phyloP scores from a whole-genome alignment of 2,329 filamentous ascomycete genomes.

The Periconia macrospinosa region DNA sequence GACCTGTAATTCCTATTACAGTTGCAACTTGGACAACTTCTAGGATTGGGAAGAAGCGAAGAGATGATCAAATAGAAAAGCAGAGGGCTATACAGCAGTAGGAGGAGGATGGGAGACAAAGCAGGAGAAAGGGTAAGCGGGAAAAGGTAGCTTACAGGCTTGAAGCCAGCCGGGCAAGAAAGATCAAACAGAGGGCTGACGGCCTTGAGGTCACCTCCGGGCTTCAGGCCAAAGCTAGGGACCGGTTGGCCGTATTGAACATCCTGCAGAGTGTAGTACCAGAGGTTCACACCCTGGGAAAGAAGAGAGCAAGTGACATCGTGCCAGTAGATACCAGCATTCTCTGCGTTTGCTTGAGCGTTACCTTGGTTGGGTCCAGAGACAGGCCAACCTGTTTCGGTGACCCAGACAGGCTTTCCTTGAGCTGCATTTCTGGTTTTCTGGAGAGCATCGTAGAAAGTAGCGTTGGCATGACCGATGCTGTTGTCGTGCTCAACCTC shows the following conservation, averaged over 20 bases:
- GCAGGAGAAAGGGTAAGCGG: conserved; percentile 16
- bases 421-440: conserved; percentile 61
- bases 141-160: conserved; percentile 29
- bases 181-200: conserved; percentile 39
- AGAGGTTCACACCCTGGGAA: conserved; percentile 57
- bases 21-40: conserved; percentile 4
- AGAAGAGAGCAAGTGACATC: conserved; percentile 73
- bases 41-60: conserved; percentile 13
- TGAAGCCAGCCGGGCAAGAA: conserved; percentile 33
- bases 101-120: conserved; percentile 22
- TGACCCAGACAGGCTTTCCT: conserved; percentile 79
- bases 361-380: conserved; percentile 63
- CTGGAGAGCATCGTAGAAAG: conserved; percentile 70
- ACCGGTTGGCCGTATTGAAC: conserved; percentile 59
- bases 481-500: conserved; percentile 61
- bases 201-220: conserved; percentile 40
- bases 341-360: conserved; percentile 64
- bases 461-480: conserved; percentile 63
- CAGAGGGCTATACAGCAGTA: conserved; percentile 22
- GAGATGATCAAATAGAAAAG: conserved; percentile 17
- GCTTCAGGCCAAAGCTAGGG: conserved; percentile 73
- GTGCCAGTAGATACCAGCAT: conserved; percentile 81
- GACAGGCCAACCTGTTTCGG: conserved; percentile 86
- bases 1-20: conserved; percentile 15
- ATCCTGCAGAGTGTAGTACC: conserved; percentile 79